Conservation (phyloP, 805 yeast genomes). For the Candida berthetii region DNA sequence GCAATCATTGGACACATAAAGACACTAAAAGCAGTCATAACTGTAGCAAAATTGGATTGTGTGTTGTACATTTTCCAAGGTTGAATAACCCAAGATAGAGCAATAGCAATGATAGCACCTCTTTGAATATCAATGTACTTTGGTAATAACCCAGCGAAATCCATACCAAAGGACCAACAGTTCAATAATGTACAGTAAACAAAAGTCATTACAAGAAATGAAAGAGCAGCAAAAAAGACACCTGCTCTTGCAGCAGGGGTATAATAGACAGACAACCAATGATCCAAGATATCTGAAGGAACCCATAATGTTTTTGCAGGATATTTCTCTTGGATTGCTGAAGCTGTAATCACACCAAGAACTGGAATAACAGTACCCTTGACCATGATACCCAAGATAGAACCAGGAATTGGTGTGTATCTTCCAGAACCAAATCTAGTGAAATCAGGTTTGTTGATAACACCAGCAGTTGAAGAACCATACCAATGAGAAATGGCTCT, state of each 20-base stretch:
- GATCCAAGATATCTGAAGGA: constrained; percentile 33
- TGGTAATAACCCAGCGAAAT: constrained; percentile 17
- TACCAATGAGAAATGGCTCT: constrained; percentile 32
- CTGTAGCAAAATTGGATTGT: constrained; percentile 27
- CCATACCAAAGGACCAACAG: constrained; percentile 37
- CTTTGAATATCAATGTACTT: not conserved
- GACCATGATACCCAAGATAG: constrained; percentile 12
- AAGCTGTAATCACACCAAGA: constrained; percentile 19
- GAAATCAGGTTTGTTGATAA: constrained; percentile 26
- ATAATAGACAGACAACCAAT: constrained; percentile 34
- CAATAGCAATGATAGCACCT: constrained; percentile 21
- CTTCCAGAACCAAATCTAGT: constrained; percentile 15
- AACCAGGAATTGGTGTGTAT: constrained; percentile 12
- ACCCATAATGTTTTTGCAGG: constrained; percentile 35
- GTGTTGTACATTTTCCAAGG: constrained; percentile 35
- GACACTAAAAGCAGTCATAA: constrained; percentile 29
- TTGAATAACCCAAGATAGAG: constrained; percentile 24
- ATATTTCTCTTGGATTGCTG: constrained; percentile 15
- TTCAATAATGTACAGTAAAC: constrained; percentile 24
- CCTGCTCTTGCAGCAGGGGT: constrained; percentile 37
- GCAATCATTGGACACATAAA: constrained; percentile 34
- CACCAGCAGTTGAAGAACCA: constrained; percentile 32
- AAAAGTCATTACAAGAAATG: constrained; percentile 14
- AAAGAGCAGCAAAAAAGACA: constrained; percentile 34
- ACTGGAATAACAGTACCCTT: constrained; percentile 21